Percentiles rank a stretch among this genome's conserved stretches.
Conservation (phyloP, 1,139 yeast genomes). For the Pneumocystis oryctolagi region DNA sequence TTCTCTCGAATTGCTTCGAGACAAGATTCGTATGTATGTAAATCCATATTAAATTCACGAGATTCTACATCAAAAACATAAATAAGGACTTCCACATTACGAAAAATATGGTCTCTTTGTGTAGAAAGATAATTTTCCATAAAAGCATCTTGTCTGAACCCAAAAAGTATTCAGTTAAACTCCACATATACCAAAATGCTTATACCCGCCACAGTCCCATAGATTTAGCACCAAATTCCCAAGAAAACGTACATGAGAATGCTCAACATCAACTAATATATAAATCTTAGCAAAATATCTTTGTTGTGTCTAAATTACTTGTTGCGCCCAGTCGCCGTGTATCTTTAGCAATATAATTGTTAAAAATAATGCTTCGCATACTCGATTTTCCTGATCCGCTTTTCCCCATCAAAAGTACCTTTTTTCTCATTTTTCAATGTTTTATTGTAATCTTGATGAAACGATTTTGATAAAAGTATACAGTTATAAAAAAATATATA, state of each 20-base stretch:
- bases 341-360: slow-evolving; percentile 92
- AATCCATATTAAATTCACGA: slow-evolving; percentile 80
- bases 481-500: background rate
- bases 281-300: background rate
- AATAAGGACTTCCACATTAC: slow-evolving; percentile 92
- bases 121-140: slow-evolving; percentile 86
- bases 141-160: slow-evolving; percentile 61
- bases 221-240: slow-evolving; percentile 90
- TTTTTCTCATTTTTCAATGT: background rate
- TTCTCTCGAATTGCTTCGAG: slow-evolving; percentile 67
- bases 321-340: slow-evolving; percentile 93
- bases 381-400: slow-evolving; percentile 96
- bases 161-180: background rate
- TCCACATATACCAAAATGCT: background rate
- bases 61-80: slow-evolving; percentile 95
- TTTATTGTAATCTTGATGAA: background rate
- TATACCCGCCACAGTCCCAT: slow-evolving; percentile 93
- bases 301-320: slow-evolving; percentile 19
- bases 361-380: slow-evolving; percentile 85
- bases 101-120: slow-evolving; percentile 80
- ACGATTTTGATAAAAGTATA: background rate
- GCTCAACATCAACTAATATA: slow-evolving; percentile 78
- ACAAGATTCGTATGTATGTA: slow-evolving; percentile 77
- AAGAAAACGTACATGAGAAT: slow-evolving; percentile 77
- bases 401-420: slow-evolving; percentile 43